These are phyloP conservation scores for Nannochloropsis granulata DNA, from an alignment of 108 stramenopile genomes.

Conservation along the genomic window DNA sequence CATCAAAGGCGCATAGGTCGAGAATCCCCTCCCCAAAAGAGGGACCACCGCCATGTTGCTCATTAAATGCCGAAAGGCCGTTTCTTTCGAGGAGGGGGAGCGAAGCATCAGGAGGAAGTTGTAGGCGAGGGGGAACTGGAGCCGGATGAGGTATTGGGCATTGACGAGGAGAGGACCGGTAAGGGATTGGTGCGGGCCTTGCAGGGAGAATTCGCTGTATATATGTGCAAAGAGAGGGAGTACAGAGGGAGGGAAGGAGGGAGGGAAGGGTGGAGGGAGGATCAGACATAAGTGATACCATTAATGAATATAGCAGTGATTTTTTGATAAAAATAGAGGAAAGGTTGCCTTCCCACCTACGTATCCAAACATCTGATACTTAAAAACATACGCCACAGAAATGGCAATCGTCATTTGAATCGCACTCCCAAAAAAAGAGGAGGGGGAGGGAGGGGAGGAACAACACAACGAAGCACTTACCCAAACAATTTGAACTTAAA, in stretches of 20 bases:
- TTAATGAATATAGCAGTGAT: not conserved
- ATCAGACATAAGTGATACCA: not conserved
- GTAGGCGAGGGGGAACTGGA: conserved; percentile 27
- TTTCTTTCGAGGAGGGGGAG: not conserved
- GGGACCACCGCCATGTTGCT: conserved; percentile 20
- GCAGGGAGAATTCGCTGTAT: not conserved
- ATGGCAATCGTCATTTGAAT: too few relatives aligned
- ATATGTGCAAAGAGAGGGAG: not conserved
- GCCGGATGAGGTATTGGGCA: conserved; percentile 53
- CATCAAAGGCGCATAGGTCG: conserved; percentile 12
- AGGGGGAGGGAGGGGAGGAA: too few relatives aligned
- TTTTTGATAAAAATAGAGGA: too few relatives aligned
- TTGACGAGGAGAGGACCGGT: conserved; percentile 50
- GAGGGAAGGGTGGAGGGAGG: not conserved
- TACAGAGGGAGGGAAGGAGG: not conserved
- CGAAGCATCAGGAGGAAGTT: conserved; percentile 21
- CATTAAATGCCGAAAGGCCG: conserved; percentile 20
- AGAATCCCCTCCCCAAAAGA: conserved; percentile 16
- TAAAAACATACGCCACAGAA: too few relatives aligned
- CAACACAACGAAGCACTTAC: not conserved
- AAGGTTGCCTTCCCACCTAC: too few relatives aligned
- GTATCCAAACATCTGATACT: too few relatives aligned
- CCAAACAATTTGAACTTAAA: conserved; percentile 2
- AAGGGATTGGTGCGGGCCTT: conserved; percentile 34
- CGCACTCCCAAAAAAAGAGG: too few relatives aligned